A percentile compares a stretch with the other conserved stretches of the same genome.
Evolutionary conservation across 176 grass and related monocot species (phyloP).

Genomic region (Microstegium vimineum): DNA sequence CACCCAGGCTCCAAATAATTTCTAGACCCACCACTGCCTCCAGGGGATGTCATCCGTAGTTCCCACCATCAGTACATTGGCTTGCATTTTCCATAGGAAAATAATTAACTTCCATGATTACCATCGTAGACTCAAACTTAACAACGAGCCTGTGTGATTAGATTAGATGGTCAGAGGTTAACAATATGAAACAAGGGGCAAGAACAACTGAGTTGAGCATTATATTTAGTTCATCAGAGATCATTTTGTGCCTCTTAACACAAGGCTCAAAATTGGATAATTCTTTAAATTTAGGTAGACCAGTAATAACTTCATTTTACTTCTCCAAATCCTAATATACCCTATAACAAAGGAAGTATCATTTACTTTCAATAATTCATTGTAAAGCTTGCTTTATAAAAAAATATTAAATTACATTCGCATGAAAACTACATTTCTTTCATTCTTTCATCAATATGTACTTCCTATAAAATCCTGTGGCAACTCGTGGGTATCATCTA

Average conservation of each 20-base stretch:
- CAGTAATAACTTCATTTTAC: too few relatives aligned
- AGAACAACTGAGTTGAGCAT: background rate
- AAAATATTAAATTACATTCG: too few relatives aligned
- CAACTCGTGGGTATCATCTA: background rate
- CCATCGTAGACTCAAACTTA: background rate
- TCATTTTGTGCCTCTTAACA: background rate
- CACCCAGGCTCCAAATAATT: too few relatives aligned
- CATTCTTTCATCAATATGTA: background rate
- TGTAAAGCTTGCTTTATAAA: too few relatives aligned
- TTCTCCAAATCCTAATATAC: too few relatives aligned
- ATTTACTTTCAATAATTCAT: too few relatives aligned
- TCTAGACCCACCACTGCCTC: too few relatives aligned
- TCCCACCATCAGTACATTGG: background rate
- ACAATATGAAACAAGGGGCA: too few relatives aligned
- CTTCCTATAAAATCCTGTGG: background rate
- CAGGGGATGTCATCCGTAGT: background rate
- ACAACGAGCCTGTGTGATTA: background rate
- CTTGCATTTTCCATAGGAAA: background rate
- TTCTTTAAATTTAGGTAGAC: too few relatives aligned
- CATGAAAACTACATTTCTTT: too few relatives aligned
- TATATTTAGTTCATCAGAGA: background rate
- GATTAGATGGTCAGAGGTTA: background rate
- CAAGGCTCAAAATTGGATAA: too few relatives aligned
- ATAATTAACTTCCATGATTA: slow-evolving; percentile 2
- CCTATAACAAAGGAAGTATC: too few relatives aligned